Evolutionary conservation across 257 asterid species (phyloP), one percentile per base, ranked within the genome.

Genomic region (Solanum paucissectum): DNA sequence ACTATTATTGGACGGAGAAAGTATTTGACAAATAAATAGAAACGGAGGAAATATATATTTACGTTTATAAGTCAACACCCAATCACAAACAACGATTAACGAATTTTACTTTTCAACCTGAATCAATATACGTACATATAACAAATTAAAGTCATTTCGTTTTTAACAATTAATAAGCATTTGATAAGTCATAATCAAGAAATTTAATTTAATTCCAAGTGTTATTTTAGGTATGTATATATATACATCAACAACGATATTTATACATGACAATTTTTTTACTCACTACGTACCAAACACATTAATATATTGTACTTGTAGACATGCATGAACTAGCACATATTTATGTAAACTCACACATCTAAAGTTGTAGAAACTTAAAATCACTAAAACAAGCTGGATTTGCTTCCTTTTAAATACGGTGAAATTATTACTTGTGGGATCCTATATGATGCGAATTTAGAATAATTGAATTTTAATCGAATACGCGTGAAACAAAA

Each of bases 1-100:
- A 44, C 5, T 44, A 12, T 44, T 44, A 44, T 12, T 44, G 2
- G 4, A 44, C 0, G 1, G 0, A 11, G 12, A 0, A 3, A 40
- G 44, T 40, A 44, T 44, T 4, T 12, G 52, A 44, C 52, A 12
- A 44, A 1, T 44, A 44, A 44, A 44, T 44, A 44, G 16, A 0
- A 5, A 44, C 2, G 0, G 0, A 44, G 52, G 0, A 12, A 12
- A 2, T 44, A 44, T 44, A 44, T 44, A 0, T 44, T 44, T 12
- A 44, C 0, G 52, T 58, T 7, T 58, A 58, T 58, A 21, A 58
- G 12, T 58, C 14, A 14, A 20, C 66, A 20, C 25, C 9, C 66
- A 55, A 20, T 58, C 25, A 58, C 11, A 23, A 58, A 20, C n/a
- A 58, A 58, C 8, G 6, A 58, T 58, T 8, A 1, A 21, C 44